Evolutionary conservation across 495 filamentous ascomycete species (phyloP).

Genomic region (Parmelia sp.): DNA sequence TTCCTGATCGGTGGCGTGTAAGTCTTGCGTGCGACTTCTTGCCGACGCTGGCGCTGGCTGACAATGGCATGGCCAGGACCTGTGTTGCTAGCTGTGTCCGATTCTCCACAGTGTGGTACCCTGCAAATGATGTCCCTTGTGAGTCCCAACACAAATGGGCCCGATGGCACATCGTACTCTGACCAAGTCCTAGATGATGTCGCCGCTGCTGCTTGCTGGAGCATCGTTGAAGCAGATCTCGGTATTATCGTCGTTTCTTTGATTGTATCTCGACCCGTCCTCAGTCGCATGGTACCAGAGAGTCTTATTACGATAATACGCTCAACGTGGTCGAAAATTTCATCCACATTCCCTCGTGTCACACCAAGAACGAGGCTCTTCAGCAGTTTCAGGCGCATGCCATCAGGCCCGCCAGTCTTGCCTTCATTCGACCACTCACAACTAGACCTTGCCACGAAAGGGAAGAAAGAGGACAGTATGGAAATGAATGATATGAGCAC

Average conservation of each 20-base stretch:
- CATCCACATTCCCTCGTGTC: too few relatives aligned
- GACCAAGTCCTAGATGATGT: conserved; percentile 3
- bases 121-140: conserved; percentile 12
- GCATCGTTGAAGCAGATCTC: conserved; percentile 13
- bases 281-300: neutral
- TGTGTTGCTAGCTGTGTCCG: conserved; percentile 13
- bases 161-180: too few relatives aligned
- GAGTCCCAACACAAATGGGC: neutral
- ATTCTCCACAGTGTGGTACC: conserved; percentile 4
- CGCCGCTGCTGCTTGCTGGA: conserved; percentile 6
- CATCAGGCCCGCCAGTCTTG: too few relatives aligned
- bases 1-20: conserved; percentile 16
- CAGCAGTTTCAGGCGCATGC: too few relatives aligned
- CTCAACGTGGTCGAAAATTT: too few relatives aligned
- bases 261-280: conserved; percentile 5
- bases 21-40: neutral
- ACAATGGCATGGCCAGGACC: conserved; percentile 6
- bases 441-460: too few relatives aligned
- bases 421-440: too few relatives aligned
- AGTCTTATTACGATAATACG: too few relatives aligned
- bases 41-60: too few relatives aligned
- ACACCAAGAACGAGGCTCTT: too few relatives aligned
- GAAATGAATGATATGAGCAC: too few relatives aligned
- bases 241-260: conserved; percentile 13
- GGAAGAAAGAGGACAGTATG: too few relatives aligned